A percentile compares a stretch with the other conserved stretches of the same genome.
These are phyloP conservation scores for Allium fistulosum DNA, from an alignment of 106 monocot genomes.

Conservation along the genomic window DNA sequence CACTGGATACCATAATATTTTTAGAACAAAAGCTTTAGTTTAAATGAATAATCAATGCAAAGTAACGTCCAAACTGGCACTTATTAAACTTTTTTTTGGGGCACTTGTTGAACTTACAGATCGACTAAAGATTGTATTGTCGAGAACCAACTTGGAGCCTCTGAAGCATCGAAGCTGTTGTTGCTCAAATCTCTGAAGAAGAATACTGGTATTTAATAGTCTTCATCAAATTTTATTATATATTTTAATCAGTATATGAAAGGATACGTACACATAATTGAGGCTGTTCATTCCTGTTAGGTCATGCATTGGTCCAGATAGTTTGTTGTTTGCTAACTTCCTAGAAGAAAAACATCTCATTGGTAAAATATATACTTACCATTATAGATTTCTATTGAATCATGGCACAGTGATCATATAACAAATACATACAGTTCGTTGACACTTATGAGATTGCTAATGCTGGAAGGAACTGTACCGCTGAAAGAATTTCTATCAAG, in stretches of 20 bases:
- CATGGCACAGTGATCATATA: not conserved
- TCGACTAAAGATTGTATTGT: constrained; percentile 34
- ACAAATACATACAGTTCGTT: constrained; percentile 59
- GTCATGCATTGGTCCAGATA: constrained; percentile 55
- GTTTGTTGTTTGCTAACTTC: constrained; percentile 68
- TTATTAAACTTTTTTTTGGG: too few relatives aligned
- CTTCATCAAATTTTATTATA: not conserved
- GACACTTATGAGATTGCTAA: constrained; percentile 44
- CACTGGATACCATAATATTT: constrained; percentile 25
- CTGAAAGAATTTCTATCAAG: constrained; percentile 57
- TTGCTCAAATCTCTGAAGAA: constrained; percentile 81
- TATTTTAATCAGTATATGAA: not conserved
- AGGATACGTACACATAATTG: constrained; percentile 55
- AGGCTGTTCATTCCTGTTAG: constrained; percentile 42
- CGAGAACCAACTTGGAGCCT: constrained; percentile 64
- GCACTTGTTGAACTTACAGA: constrained; percentile 43
- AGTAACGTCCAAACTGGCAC: too few relatives aligned
- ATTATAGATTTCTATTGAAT: not conserved
- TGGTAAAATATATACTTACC: not conserved
- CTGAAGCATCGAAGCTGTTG: constrained; percentile 47
- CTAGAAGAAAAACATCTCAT: constrained; percentile 21
- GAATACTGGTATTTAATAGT: not conserved
- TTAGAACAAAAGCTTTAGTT: too few relatives aligned
- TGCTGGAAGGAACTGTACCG: constrained; percentile 55
- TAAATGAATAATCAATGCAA: too few relatives aligned